Percentiles rank a stretch among this genome's conserved stretches.
phyloP scores from a whole-genome alignment of 2,329 filamentous ascomycete species.

The Colletotrichum cordylinicola region DNA sequence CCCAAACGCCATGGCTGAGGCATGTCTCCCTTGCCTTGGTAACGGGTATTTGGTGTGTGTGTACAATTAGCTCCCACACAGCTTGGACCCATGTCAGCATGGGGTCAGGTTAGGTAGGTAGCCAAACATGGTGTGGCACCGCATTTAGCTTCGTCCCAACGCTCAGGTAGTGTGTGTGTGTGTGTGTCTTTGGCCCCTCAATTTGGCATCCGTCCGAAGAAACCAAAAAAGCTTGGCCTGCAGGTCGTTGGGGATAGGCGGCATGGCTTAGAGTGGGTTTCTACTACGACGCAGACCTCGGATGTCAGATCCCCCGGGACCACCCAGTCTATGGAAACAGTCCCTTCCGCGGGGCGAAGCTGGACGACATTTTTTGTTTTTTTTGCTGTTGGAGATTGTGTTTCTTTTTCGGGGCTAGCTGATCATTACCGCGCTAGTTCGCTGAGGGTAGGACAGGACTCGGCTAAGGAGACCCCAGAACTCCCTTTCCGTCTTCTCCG shows the following conservation, averaged over 20 bases:
- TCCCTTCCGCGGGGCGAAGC: neutral
- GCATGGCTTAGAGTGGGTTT: neutral
- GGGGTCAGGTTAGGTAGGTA: neutral
- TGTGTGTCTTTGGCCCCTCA: neutral
- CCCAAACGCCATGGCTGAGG: neutral
- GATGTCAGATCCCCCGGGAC: slow-evolving; percentile 15
- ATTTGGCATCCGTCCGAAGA: neutral
- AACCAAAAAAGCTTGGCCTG: neutral
- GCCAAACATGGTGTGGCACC: neutral
- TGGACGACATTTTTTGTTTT: neutral
- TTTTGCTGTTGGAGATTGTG: neutral
- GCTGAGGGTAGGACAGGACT: neutral
- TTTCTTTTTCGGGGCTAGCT: neutral
- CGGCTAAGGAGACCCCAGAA: neutral
- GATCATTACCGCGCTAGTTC: neutral
- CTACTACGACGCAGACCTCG: neutral
- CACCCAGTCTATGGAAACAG: neutral
- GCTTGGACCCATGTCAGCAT: neutral
- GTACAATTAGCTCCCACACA: neutral
- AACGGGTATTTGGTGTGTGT: neutral
- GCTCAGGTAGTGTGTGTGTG: neutral
- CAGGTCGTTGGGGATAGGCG: neutral
- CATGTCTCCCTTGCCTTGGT: neutral
- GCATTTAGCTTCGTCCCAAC: neutral
- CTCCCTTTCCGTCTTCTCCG: neutral